Conservation (phyloP, 2,329 filamentous ascomycete species). For the Monosporascus sp. region DNA sequence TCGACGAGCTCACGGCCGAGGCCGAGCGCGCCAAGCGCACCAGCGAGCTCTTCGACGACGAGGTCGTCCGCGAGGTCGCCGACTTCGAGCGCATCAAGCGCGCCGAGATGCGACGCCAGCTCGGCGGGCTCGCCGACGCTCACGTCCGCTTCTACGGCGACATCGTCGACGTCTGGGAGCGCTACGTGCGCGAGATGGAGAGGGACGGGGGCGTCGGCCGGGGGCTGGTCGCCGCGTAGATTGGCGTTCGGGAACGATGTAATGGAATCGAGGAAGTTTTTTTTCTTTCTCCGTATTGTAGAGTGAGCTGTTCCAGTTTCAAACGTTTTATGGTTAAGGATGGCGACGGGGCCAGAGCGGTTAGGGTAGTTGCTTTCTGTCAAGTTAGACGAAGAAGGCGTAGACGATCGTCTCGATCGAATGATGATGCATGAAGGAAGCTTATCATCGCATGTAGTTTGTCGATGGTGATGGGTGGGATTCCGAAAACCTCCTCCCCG, state of each 20-base stretch:
- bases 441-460: too few species aligned
- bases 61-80: constrained; percentile 85
- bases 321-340: too few species aligned
- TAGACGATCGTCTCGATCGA: too few species aligned
- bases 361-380: too few species aligned
- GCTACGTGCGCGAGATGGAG: constrained; percentile 85
- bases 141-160: constrained; percentile 83
- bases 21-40: constrained; percentile 83
- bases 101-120: constrained; percentile 81
- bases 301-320: too few species aligned
- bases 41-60: constrained; percentile 90
- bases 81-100: constrained; percentile 98
- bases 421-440: too few species aligned
- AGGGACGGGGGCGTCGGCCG: constrained; percentile 15
- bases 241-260: not conserved
- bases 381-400: too few species aligned
- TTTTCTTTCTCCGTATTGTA: too few species aligned
- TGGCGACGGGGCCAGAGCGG: too few species aligned
- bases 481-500: too few species aligned
- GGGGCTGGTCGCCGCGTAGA: not conserved
- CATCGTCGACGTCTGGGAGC: constrained; percentile 80
- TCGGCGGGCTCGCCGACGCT: constrained; percentile 76
- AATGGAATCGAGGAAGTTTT: too few species aligned
- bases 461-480: too few species aligned
- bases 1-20: constrained; percentile 84